These are phyloP conservation scores for Hyaloscypha bicolor DNA, from an alignment of 495 filamentous ascomycete species.

Conservation along the genomic window DNA sequence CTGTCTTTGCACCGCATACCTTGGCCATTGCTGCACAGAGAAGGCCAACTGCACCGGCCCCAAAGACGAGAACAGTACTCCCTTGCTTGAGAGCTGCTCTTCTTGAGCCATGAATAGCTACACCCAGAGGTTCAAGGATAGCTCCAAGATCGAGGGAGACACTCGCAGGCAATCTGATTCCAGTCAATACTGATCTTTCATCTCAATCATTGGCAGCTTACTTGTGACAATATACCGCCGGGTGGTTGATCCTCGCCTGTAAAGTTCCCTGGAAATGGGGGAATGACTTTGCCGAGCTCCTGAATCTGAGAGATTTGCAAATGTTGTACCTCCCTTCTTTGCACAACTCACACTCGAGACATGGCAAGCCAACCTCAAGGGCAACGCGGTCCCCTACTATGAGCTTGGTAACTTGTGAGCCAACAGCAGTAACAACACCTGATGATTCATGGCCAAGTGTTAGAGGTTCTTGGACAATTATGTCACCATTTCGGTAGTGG, in stretches of 20 bases:
- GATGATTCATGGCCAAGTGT: constrained; percentile 66
- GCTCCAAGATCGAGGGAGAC: constrained; percentile 72
- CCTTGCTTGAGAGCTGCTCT: constrained; percentile 57
- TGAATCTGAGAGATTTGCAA: constrained; percentile 77
- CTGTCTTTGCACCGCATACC: constrained; percentile 54
- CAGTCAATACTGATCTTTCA: constrained; percentile 32
- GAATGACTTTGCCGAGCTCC: constrained; percentile 75
- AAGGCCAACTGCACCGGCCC: constrained; percentile 79
- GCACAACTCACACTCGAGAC: constrained; percentile 68
- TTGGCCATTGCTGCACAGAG: constrained; percentile 70
- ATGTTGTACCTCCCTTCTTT: constrained; percentile 77
- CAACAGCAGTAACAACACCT: constrained; percentile 57
- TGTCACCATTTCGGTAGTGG: constrained; percentile 68
- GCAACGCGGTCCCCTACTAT: constrained; percentile 73
- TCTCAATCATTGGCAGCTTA: constrained; percentile 35
- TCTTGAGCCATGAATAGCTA: constrained; percentile 74
- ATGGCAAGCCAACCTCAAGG: constrained; percentile 83
- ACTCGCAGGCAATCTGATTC: constrained; percentile 57
- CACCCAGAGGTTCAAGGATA: constrained; percentile 75
- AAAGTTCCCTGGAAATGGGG: constrained; percentile 84
- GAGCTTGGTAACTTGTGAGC: constrained; percentile 46
- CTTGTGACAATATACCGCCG: constrained; percentile 67
- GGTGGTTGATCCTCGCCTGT: constrained; percentile 78
- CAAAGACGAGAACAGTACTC: constrained; percentile 70
- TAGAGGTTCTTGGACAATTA: constrained; percentile 62